Evolutionary conservation across 2,329 filamentous ascomycete species (phyloP).

Genomic region (Colletotrichum sp.): DNA sequence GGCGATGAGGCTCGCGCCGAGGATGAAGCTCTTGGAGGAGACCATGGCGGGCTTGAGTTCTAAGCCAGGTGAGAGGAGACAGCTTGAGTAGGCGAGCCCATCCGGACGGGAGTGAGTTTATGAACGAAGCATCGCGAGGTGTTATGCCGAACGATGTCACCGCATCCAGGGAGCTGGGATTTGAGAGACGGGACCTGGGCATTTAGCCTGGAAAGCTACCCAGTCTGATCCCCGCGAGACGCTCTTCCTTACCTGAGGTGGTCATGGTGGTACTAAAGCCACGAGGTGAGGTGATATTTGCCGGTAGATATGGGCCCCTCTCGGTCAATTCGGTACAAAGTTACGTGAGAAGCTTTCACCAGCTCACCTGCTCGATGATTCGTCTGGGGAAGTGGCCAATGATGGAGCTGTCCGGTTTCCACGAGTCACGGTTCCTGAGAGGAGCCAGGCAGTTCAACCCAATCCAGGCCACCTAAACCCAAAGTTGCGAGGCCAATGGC

Average conservation of each 20-base stretch:
- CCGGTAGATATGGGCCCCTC: background rate
- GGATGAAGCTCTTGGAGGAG: constrained; percentile 30
- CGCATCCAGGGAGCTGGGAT: background rate
- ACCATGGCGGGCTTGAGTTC: background rate
- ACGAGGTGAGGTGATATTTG: background rate
- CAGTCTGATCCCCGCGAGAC: background rate
- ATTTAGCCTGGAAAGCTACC: background rate
- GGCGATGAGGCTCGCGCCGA: background rate
- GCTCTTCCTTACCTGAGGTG: background rate
- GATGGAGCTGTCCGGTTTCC: background rate
- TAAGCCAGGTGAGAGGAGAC: background rate
- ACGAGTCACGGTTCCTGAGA: background rate
- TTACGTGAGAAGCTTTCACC: background rate
- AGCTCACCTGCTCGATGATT: background rate
- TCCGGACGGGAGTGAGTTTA: background rate
- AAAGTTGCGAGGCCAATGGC: background rate
- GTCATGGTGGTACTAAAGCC: background rate
- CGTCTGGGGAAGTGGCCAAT: background rate
- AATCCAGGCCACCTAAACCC: background rate
- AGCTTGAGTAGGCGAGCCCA: background rate
- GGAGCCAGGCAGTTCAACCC: background rate
- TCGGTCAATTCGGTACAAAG: constrained; percentile 17
- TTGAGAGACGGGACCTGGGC: background rate
- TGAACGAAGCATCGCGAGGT: background rate
- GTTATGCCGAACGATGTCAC: background rate